Evolutionary conservation across 345 rosid genomes (phyloP).

Genomic region (Aquilaria malaccensis): DNA sequence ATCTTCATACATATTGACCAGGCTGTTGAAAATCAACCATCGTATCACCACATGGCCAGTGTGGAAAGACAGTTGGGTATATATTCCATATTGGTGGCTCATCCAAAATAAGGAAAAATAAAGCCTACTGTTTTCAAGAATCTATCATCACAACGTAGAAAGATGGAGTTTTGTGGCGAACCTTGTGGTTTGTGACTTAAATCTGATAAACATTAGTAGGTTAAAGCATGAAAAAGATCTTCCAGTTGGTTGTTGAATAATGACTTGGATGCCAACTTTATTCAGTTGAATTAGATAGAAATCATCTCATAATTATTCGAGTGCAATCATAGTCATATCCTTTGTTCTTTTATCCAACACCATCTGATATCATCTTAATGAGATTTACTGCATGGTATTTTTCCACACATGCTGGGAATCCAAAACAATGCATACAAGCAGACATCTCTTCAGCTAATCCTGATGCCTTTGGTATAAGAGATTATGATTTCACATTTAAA

Average conservation of each 20-base stretch:
- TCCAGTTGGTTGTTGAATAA: constrained; percentile 35
- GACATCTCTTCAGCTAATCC: background rate
- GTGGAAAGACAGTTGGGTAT: constrained; percentile 30
- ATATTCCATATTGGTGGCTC: constrained; percentile 58
- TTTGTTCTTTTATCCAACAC: constrained; percentile 4
- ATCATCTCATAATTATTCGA: constrained; percentile 21
- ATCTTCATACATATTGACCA: constrained; percentile 26
- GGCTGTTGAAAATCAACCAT: constrained; percentile 23
- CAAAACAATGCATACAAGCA: background rate
- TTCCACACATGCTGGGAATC: constrained; percentile 1
- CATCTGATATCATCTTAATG: constrained; percentile 5
- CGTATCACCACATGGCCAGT: constrained; percentile 20
- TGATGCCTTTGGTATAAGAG: background rate
- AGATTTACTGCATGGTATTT: constrained; percentile 4
- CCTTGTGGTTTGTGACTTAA: constrained; percentile 50
- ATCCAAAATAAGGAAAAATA: constrained; percentile 21
- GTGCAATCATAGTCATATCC: background rate
- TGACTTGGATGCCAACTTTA: constrained; percentile 71
- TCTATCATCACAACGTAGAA: constrained; percentile 64
- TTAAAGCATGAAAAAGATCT: constrained; percentile 12
- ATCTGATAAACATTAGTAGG: constrained; percentile 21
- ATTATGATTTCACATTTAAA: background rate
- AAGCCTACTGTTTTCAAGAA: constrained; percentile 28
- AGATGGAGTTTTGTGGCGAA: constrained; percentile 67
- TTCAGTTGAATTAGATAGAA: constrained; percentile 48